These are phyloP conservation scores for Aspergillus clavatus DNA, from an alignment of 2,329 filamentous ascomycete species.

Conservation along the genomic window DNA sequence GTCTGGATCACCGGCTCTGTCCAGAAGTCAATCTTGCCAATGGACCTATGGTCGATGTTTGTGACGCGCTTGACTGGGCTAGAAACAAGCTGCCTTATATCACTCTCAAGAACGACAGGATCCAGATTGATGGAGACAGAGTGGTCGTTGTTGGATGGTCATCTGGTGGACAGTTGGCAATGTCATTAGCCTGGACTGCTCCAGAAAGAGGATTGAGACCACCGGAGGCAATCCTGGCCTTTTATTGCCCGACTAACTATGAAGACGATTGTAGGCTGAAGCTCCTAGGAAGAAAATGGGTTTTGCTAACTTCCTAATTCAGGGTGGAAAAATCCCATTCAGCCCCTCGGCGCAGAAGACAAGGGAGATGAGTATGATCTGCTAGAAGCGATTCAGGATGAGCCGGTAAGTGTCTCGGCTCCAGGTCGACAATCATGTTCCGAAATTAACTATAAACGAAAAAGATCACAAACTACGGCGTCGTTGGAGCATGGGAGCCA, in stretches of 20 bases:
- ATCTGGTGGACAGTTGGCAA: constrained; percentile 44
- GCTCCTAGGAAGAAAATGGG: too few species aligned
- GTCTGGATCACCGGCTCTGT: constrained; percentile 49
- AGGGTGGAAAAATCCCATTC: constrained; percentile 8
- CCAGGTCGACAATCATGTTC: too few species aligned
- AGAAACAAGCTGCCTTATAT: constrained; percentile 29
- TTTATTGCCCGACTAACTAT: constrained; percentile 45
- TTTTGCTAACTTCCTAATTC: too few species aligned
- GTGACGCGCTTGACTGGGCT: constrained; percentile 28
- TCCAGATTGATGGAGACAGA: constrained; percentile 13
- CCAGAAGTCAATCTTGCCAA: constrained; percentile 43
- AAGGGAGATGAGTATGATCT: constrained; percentile 8
- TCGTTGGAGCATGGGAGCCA: constrained; percentile 5
- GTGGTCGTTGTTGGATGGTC: constrained; percentile 49
- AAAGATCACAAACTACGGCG: constrained; percentile 21
- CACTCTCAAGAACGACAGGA: neutral
- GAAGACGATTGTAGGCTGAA: constrained; percentile 27
- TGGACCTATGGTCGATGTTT: constrained; percentile 32
- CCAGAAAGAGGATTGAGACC: constrained; percentile 25
- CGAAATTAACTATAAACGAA: too few species aligned
- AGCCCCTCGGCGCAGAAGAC: neutral
- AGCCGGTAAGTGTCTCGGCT: too few species aligned
- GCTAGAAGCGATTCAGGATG: constrained; percentile 1
- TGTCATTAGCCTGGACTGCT: constrained; percentile 41
- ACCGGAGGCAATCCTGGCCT: constrained; percentile 42